phyloP scores from a whole-genome alignment of 805 yeast genomes.

The Ogataea nitratoaversa region DNA sequence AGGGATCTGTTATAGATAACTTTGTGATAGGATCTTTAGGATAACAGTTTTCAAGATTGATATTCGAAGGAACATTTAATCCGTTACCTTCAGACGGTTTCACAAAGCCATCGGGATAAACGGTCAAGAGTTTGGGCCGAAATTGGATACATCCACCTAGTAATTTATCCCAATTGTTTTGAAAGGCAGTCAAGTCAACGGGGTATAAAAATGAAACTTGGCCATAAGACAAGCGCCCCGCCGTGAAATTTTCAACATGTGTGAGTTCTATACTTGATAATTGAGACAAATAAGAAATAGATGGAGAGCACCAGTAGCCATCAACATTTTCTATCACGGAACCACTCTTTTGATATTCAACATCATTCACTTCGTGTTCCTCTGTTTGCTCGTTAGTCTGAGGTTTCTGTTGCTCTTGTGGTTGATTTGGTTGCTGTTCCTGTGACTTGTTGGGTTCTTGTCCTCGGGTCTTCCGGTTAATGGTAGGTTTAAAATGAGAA shows the following conservation, averaged over 20 bases:
- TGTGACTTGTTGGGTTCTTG: neutral
- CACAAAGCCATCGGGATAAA: conserved; percentile 49
- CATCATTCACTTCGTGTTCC: neutral
- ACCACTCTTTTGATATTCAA: neutral
- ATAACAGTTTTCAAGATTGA: conserved; percentile 57
- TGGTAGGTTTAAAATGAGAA: conserved; percentile 8
- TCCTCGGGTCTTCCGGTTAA: neutral
- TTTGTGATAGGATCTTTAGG: conserved; percentile 37
- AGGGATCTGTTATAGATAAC: conserved; percentile 25
- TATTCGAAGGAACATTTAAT: conserved; percentile 71
- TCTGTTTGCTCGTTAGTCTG: neutral
- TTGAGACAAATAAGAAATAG: conserved; percentile 43
- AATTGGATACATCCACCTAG: conserved; percentile 44
- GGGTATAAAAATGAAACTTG: conserved; percentile 62
- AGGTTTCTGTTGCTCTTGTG: neutral
- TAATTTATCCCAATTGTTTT: conserved; percentile 35
- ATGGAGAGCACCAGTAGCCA: conserved; percentile 74
- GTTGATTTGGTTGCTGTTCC: neutral
- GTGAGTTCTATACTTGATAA: conserved; percentile 45
- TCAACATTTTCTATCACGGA: conserved; percentile 2
- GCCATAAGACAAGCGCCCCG: conserved; percentile 67
- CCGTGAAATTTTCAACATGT: conserved; percentile 56
- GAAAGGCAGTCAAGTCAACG: conserved; percentile 61
- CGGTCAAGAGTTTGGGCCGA: conserved; percentile 49
- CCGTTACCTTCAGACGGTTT: conserved; percentile 68